Evolutionary conservation across 345 rosid species (phyloP).

Genomic region (Brassica cretica): DNA sequence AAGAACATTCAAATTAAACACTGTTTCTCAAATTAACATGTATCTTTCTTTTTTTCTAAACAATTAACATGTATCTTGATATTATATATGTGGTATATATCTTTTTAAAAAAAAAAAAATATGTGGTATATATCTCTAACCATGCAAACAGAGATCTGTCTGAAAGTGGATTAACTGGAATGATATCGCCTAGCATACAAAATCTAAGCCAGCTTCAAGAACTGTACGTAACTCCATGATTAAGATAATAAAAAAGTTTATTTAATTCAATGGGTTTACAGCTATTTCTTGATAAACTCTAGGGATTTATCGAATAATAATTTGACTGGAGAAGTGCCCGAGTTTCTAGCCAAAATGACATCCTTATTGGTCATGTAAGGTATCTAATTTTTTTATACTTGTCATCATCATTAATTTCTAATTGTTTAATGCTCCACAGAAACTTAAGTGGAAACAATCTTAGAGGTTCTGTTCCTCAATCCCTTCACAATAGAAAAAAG

Average conservation of each 20-base stretch:
- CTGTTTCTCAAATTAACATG: no score
- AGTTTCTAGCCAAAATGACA: slow-evolving; percentile 41
- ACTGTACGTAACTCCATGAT: slow-evolving; percentile 40
- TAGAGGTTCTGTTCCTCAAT: slow-evolving; percentile 44
- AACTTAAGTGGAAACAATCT: slow-evolving; percentile 45
- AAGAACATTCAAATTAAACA: slow-evolving; percentile 17
- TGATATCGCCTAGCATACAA: slow-evolving; percentile 33
- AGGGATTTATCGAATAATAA: no score
- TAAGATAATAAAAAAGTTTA: neutral
- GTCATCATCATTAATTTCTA: neutral
- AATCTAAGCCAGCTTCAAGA: slow-evolving; percentile 36
- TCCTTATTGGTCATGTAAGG: slow-evolving; percentile 49
- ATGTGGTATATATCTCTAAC: neutral
- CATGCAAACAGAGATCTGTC: slow-evolving; percentile 40
- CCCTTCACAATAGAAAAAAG: slow-evolving; percentile 36
- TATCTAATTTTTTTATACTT: no score
- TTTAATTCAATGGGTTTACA: neutral
- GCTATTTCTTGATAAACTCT: neutral
- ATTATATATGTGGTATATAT: no score
- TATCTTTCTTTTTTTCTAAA: no score
- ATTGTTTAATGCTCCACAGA: slow-evolving; percentile 33
- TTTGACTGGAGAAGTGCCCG: slow-evolving; percentile 44
- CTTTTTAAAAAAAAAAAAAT: no score
- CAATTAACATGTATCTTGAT: no score
- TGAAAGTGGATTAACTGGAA: slow-evolving; percentile 42